Conservation (phyloP, 208 protist species). For the Crithidia sp. region DNA sequence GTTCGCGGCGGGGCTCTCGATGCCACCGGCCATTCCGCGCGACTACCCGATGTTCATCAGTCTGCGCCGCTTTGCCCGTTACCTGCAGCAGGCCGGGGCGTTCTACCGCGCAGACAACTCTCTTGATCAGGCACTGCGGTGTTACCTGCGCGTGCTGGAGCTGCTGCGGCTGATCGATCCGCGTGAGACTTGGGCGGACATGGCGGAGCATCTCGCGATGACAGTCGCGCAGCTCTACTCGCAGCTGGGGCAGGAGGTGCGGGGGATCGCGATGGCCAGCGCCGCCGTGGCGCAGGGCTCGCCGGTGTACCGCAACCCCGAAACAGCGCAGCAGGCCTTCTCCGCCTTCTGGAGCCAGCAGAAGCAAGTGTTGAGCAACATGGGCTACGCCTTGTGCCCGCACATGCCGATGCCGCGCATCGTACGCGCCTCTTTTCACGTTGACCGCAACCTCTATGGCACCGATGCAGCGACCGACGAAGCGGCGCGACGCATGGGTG, state of each 20-base stretch:
- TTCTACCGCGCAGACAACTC: constrained; percentile 58
- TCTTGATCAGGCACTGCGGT: constrained; percentile 60
- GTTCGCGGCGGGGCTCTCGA: constrained; percentile 43
- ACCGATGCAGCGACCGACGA: constrained; percentile 54
- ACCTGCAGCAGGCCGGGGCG: constrained; percentile 53
- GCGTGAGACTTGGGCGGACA: constrained; percentile 50
- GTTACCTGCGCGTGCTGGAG: constrained; percentile 68
- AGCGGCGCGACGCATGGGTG: constrained; percentile 38
- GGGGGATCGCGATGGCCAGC: constrained; percentile 53
- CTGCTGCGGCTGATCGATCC: constrained; percentile 56
- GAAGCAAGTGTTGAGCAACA: constrained; percentile 42
- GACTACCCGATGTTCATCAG: constrained; percentile 51
- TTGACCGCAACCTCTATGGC: constrained; percentile 61
- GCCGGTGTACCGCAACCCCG: constrained; percentile 53
- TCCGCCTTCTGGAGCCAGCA: constrained; percentile 59
- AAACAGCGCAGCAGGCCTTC: constrained; percentile 45
- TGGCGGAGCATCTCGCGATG: constrained; percentile 67
- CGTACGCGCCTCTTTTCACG: constrained; percentile 49
- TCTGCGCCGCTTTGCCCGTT: constrained; percentile 57
- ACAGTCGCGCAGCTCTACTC: constrained; percentile 63
- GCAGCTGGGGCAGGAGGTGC: constrained; percentile 59
- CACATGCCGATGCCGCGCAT: constrained; percentile 79
- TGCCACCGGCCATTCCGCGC: constrained; percentile 44
- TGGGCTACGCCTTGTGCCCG: constrained; percentile 65
- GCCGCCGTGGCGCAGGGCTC: constrained; percentile 60